Conservation (phyloP, 805 yeast species). For the Yamadazyma akitaensis region DNA sequence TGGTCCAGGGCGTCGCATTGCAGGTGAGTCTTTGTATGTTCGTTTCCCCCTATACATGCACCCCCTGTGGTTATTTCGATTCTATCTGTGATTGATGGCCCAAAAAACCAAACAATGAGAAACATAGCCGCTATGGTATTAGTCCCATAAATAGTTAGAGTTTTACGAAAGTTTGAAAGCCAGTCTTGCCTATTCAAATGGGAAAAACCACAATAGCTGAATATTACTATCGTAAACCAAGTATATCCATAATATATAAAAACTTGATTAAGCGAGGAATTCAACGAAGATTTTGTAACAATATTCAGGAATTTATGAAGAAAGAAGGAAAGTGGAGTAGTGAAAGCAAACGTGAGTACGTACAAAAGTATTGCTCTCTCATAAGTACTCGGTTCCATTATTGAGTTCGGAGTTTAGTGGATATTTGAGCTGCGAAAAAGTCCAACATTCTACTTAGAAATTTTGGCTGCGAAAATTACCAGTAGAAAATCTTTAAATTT, state of each 20-base stretch:
- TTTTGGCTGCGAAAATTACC: neutral
- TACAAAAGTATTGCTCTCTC: neutral
- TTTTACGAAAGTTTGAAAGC: neutral
- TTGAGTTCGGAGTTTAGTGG: neutral
- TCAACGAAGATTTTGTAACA: neutral
- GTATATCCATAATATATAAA: constrained; percentile 3
- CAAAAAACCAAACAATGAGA: constrained; percentile 4
- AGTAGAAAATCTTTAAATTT: neutral
- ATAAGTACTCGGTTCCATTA: neutral
- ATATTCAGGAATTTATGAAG: neutral
- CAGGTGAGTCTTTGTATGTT: neutral
- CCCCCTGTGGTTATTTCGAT: constrained; percentile 4
- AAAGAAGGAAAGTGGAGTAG: neutral
- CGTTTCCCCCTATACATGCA: neutral
- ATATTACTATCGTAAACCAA: constrained; percentile 2
- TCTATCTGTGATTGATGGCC: constrained; percentile 7
- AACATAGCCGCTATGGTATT: neutral
- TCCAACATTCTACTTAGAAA: neutral
- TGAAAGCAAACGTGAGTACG: neutral
- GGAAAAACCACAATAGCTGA: neutral
- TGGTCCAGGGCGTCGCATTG: constrained; percentile 1
- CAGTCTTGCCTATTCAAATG: neutral
- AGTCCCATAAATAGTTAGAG: neutral
- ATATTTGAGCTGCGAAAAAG: neutral
- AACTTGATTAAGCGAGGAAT: neutral